Percentiles rank a stretch among this genome's conserved stretches.
phyloP scores from a whole-genome alignment of 805 yeast species.

The Kuraishia ogatae region DNA sequence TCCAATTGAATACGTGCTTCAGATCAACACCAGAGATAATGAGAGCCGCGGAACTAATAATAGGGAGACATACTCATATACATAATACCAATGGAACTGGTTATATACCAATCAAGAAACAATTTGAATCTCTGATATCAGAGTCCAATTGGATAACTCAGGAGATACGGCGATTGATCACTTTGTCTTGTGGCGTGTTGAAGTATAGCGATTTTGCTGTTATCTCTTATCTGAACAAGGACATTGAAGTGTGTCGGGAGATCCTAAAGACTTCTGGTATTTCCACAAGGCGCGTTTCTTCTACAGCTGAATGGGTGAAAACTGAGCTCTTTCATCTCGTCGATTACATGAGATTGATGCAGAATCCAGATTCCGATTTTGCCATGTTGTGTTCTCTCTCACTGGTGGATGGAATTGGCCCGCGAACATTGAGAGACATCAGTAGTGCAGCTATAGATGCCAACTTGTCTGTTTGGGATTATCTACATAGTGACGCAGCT shows the following conservation, averaged over 20 bases:
- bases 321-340: conserved; percentile 34
- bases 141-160: conserved; percentile 33
- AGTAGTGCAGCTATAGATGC: conserved; percentile 3
- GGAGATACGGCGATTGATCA: conserved; percentile 34
- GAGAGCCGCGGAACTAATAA: conserved; percentile 26
- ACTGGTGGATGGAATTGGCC: conserved; percentile 10
- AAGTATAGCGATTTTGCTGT: conserved; percentile 43
- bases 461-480: conserved; percentile 15
- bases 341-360: conserved; percentile 37
- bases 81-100: conserved; percentile 10
- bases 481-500: conserved; percentile 7
- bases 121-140: conserved; percentile 19
- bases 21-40: conserved; percentile 54
- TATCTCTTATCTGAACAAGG: conserved; percentile 42
- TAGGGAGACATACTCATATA: conserved; percentile 10
- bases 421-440: conserved; percentile 6
- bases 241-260: conserved; percentile 29
- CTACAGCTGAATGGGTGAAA: conserved; percentile 44
- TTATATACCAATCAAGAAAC: conserved; percentile 16
- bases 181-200: conserved; percentile 31
- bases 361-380: conserved; percentile 21
- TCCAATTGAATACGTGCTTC: conserved; percentile 42
- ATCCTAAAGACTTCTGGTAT: conserved; percentile 32
- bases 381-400: conserved; percentile 17
- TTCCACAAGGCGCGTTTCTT: conserved; percentile 31